Evolutionary conservation across 495 filamentous ascomycete genomes (phyloP).

Genomic region (Neurospora sp.): DNA sequence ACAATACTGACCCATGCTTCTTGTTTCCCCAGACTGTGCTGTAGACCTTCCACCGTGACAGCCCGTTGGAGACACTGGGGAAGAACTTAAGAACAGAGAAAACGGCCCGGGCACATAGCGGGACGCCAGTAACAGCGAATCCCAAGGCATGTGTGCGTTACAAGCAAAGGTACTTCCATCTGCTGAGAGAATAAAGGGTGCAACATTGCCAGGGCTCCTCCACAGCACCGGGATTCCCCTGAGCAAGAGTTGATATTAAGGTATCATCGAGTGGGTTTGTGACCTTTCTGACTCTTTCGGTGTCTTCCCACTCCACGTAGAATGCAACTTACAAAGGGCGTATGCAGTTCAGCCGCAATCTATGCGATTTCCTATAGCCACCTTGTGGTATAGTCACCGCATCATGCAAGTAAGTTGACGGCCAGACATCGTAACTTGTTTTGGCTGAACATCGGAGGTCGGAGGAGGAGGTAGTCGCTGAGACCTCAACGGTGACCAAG

Average conservation of each 20-base stretch:
- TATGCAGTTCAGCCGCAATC: background rate
- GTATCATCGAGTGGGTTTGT: background rate
- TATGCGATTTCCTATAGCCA: background rate
- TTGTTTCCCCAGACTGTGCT: background rate
- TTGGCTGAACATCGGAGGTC: background rate
- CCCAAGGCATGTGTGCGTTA: background rate
- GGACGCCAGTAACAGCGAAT: background rate
- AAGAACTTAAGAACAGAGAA: too few relatives aligned
- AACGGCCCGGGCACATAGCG: background rate
- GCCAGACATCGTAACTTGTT: background rate
- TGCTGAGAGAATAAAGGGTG: background rate
- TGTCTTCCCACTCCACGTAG: background rate
- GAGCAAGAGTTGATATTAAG: background rate
- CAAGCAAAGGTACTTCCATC: background rate
- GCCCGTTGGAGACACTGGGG: background rate
- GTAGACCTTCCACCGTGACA: background rate
- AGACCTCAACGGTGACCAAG: background rate
- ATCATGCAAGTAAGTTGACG: background rate
- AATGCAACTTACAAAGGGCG: background rate
- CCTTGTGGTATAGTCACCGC: background rate
- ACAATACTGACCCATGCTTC: background rate
- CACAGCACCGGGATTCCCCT: background rate
- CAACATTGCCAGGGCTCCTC: background rate
- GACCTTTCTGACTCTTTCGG: background rate
- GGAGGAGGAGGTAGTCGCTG: background rate